Conservation (phyloP, 352 stramenopile genomes). For the Globisporangium mamillatum region DNA sequence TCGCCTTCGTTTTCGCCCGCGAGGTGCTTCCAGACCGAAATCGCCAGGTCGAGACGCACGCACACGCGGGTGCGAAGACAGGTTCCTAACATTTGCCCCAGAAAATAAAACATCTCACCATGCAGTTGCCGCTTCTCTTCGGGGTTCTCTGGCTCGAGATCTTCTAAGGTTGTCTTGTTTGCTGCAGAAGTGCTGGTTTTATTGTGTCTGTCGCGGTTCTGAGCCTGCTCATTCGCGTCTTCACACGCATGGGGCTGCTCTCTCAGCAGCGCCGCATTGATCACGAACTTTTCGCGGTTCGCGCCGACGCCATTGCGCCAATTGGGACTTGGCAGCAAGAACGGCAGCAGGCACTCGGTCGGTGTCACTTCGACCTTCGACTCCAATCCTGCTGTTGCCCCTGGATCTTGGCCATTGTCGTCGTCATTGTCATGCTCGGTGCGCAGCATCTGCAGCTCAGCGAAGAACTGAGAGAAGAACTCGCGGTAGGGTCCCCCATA, state of each 20-base stretch:
- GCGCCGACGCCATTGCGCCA: slow-evolving; percentile 75
- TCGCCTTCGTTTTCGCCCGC: slow-evolving; percentile 40
- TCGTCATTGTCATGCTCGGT: slow-evolving; percentile 11
- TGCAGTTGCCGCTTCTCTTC: slow-evolving; percentile 61
- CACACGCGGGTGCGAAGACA: slow-evolving; percentile 81
- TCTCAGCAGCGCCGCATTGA: slow-evolving; percentile 50
- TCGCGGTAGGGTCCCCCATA: slow-evolving; percentile 93
- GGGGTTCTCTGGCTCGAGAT: slow-evolving; percentile 24
- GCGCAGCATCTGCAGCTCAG: slow-evolving; percentile 52
- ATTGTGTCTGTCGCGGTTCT: neutral
- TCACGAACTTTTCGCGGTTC: slow-evolving; percentile 83
- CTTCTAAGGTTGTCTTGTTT: neutral
- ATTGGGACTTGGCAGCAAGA: slow-evolving; percentile 87
- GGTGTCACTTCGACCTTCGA: slow-evolving; percentile 16
- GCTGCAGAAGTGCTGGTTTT: slow-evolving; percentile 1
- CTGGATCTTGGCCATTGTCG: neutral
- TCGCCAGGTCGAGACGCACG: slow-evolving; percentile 67
- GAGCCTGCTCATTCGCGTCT: neutral
- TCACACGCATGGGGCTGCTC: neutral
- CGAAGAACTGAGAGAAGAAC: slow-evolving; percentile 89
- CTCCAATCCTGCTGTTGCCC: neutral
- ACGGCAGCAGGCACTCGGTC: slow-evolving; percentile 67
- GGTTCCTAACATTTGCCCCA: slow-evolving; percentile 89
- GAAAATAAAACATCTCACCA: slow-evolving; percentile 86
- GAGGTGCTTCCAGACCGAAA: slow-evolving; percentile 73